Evolutionary conservation across 257 asterid species (phyloP), one percentile per base, ranked within the genome.

Genomic region (Solanum sejunctum): DNA sequence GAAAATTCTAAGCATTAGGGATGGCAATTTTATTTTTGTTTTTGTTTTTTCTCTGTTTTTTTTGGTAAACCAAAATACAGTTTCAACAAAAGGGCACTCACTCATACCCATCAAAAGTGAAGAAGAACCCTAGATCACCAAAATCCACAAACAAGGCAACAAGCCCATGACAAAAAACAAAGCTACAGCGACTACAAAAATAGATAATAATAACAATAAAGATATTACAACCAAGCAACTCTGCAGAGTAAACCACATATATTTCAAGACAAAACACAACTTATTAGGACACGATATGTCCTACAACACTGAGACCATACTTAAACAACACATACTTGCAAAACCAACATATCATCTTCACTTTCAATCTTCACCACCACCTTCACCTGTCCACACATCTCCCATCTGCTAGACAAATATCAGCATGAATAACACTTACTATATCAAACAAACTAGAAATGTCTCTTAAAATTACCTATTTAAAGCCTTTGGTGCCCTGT

Each of bases 321-420:
- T 6, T 51, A 77, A 47, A 66, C 28, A n/a, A 13, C 28, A 89
- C 91, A 78, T 55, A 96, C 99, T 89, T 93, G 99, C 84, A 96
- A 91, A 83, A 84, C 92, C 91, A 96, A 91, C 95, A 96, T 93
- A 67, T 93, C 97, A 58, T 93, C 95, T 86, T 95, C 98, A 77
- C 92, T 93, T 87, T 96, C 99, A 85, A 88, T 94, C 91, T 96
- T 96, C 88, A 96, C 93, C 9, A 95, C 99, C 82, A 96, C 99
- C 91, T 96, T 96, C 82, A 96, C 98, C 92, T 96, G 99, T 86
- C 99, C 99, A 82, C 99, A 96, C 97, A 91, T 93, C 96, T 96
- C 99, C 99, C 99, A 96, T 91, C 99, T 95, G 92, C 90, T 23
- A 81, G 70, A 71, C 60, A 82, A 79, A 71, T 84, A 83, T 64